Conservation (phyloP, 2,329 filamentous ascomycete genomes). For the Xylariaceae sp. region DNA sequence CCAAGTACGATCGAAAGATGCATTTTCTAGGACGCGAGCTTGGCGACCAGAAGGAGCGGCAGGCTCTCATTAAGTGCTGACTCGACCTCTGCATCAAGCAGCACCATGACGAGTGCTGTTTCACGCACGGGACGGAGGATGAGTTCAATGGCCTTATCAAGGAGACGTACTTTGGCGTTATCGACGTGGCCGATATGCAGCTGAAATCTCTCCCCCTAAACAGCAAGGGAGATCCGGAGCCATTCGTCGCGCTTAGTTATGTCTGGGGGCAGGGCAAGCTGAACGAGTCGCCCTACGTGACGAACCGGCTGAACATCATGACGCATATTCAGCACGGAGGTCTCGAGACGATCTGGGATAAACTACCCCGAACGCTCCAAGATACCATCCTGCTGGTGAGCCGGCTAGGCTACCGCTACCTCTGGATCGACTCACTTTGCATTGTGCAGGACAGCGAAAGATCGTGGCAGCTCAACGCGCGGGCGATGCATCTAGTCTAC, state of each 20-base stretch:
- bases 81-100: no score
- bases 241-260: no score
- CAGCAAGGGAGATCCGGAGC: no score
- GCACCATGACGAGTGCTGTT: no score
- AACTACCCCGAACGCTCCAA: background rate
- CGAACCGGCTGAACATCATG: background rate
- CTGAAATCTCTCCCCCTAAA: background rate
- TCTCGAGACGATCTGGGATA: background rate
- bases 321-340: background rate
- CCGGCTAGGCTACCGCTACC: background rate
- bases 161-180: background rate
- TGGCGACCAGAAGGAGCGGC: no score
- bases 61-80: no score
- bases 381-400: background rate
- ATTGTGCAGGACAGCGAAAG: background rate
- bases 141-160: background rate
- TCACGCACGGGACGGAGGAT: background rate
- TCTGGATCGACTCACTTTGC: no score
- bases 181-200: background rate
- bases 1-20: no score
- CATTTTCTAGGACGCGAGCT: no score
- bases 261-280: background rate
- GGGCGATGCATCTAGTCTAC: slow-evolving; percentile 4
- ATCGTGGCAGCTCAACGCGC: background rate
- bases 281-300: background rate